Evolutionary conservation across 495 filamentous ascomycete genomes (phyloP).

Genomic region (Neurospora tetrasperma): DNA sequence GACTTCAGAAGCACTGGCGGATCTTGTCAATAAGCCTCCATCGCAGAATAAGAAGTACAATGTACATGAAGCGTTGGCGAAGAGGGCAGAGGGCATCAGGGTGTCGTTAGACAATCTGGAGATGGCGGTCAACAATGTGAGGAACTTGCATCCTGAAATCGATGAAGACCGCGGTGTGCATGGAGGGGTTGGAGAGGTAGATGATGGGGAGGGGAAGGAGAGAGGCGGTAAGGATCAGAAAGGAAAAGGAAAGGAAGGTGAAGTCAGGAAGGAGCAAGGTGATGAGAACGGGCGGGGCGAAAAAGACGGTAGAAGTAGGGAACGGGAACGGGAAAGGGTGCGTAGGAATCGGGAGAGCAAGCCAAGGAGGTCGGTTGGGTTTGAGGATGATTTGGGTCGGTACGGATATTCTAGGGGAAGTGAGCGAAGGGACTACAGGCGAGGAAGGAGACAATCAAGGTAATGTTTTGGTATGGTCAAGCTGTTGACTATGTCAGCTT

Average conservation of each 20-base stretch:
- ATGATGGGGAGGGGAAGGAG: not conserved
- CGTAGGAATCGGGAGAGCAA: not conserved
- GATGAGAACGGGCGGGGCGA: not conserved
- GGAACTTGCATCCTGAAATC: constrained; percentile 17
- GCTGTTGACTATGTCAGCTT: not conserved
- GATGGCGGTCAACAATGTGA: constrained; percentile 18
- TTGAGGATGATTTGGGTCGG: not conserved
- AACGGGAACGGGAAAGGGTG: not conserved
- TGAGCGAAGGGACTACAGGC: not conserved
- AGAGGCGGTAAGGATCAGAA: not conserved
- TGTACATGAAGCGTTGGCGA: constrained; percentile 11
- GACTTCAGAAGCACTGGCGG: constrained; percentile 8
- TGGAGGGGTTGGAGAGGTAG: not conserved
- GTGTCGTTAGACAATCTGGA: constrained; percentile 10
- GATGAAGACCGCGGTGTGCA: not conserved
- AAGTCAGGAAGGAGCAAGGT: not conserved
- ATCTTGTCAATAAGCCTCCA: constrained; percentile 1
- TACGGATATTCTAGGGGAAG: not conserved
- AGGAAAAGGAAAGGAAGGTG: not conserved
- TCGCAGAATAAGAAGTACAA: constrained; percentile 10
- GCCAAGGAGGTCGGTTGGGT: not conserved
- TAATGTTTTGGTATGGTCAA: not conserved
- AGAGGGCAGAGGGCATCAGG: constrained; percentile 13
- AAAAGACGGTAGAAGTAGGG: not conserved
- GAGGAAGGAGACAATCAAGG: not conserved